Percentiles rank a stretch among this genome's conserved stretches.
phyloP scores from a whole-genome alignment of 176 grass and related monocot species.

The Aegilops umbellulata region DNA sequence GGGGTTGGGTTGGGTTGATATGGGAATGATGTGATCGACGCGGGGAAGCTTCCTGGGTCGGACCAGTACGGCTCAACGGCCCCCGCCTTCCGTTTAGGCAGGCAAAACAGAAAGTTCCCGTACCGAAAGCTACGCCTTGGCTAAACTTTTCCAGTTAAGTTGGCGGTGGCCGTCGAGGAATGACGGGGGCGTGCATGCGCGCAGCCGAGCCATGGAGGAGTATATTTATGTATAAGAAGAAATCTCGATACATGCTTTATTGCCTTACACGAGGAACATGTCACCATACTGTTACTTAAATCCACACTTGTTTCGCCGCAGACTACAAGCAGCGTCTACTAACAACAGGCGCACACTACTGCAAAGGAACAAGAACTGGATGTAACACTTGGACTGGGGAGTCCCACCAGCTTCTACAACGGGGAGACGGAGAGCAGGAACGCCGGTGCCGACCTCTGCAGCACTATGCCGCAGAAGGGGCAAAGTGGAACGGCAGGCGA shows the following conservation, averaged over 20 bases:
- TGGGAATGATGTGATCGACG: slow-evolving; percentile 27
- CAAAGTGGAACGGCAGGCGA: slow-evolving; percentile 23
- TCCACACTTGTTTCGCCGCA: too few relatives aligned
- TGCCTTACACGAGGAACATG: too few relatives aligned
- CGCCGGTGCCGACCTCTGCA: slow-evolving; percentile 52
- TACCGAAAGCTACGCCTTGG: too few relatives aligned
- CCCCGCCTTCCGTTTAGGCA: too few relatives aligned
- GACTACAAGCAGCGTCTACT: not conserved
- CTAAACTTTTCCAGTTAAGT: too few relatives aligned
- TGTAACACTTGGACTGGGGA: not conserved
- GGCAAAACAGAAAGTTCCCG: too few relatives aligned
- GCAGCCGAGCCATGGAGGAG: too few relatives aligned
- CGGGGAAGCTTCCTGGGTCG: not conserved
- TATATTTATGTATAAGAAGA: too few relatives aligned
- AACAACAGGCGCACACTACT: not conserved
- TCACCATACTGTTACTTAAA: too few relatives aligned
- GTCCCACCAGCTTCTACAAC: slow-evolving; percentile 32
- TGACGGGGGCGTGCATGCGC: not conserved
- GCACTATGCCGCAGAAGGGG: slow-evolving; percentile 59
- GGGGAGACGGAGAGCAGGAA: slow-evolving; percentile 52
- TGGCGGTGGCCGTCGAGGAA: not conserved
- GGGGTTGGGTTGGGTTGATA: not conserved
- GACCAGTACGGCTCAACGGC: not conserved
- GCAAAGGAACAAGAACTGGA: not conserved
- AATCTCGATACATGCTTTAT: too few relatives aligned